A percentile compares a stretch with the other conserved stretches of the same genome.
These are phyloP conservation scores for Erigeron philadelphicus DNA, from an alignment of 140 eudicot genomes.

Conservation along the genomic window DNA sequence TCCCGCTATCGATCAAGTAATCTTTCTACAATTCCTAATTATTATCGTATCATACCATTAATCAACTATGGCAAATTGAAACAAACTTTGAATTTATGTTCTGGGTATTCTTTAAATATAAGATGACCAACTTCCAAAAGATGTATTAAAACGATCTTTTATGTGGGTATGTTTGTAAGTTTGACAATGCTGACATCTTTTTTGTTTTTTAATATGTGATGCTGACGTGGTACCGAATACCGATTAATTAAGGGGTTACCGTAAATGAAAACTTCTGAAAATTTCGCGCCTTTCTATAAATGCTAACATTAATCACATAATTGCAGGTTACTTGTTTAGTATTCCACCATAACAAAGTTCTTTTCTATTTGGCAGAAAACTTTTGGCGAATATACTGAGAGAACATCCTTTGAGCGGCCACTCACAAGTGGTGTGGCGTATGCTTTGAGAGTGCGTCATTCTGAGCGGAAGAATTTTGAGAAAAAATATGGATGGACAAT, in stretches of 20 bases:
- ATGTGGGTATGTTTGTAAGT: not conserved
- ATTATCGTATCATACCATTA: not conserved
- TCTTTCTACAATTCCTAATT: not conserved
- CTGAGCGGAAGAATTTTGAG: slow-evolving; percentile 72
- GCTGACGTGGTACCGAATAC: not conserved
- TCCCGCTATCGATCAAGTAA: slow-evolving; percentile 84
- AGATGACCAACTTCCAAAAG: not conserved
- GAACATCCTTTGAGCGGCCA: slow-evolving; percentile 92
- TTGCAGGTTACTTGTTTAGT: not conserved
- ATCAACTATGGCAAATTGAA: not conserved
- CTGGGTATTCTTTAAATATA: not conserved
- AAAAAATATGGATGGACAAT: slow-evolving; percentile 82
- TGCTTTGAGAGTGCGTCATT: slow-evolving; percentile 71
- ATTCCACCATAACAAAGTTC: not conserved
- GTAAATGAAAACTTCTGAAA: not conserved
- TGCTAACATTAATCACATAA: not conserved
- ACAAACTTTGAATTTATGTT: not conserved
- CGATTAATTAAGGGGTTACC: not conserved
- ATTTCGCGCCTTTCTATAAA: not conserved
- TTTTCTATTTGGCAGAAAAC: slow-evolving; percentile 50
- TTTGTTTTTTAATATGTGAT: not conserved
- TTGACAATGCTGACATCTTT: not conserved
- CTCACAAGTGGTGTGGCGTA: slow-evolving; percentile 94
- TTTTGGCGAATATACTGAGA: slow-evolving; percentile 78
- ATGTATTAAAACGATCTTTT: not conserved